phyloP scores from a whole-genome alignment of 805 yeast species.

The Kazachstania viticola region DNA sequence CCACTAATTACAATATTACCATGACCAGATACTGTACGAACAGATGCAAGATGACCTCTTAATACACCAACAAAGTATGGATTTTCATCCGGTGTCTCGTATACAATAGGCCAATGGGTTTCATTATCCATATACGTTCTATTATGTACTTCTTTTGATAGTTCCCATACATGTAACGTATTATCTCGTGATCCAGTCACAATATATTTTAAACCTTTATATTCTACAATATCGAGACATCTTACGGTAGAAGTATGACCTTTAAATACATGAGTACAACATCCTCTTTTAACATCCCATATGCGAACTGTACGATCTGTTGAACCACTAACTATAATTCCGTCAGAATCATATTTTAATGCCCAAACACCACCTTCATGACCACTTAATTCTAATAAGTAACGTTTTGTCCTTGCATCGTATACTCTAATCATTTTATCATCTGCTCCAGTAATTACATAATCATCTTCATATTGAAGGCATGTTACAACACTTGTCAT shows the following conservation, averaged over 20 bases:
- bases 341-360: slow-evolving; percentile 71
- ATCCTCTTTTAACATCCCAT: slow-evolving; percentile 80
- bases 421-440: slow-evolving; percentile 74
- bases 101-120: slow-evolving; percentile 39
- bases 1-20: slow-evolving; percentile 82
- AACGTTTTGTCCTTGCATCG: slow-evolving; percentile 60
- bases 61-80: slow-evolving; percentile 62
- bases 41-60: slow-evolving; percentile 68
- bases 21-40: slow-evolving; percentile 77
- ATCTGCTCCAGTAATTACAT: slow-evolving; percentile 87
- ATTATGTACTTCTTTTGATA: slow-evolving; percentile 47
- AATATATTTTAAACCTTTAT: slow-evolving; percentile 55
- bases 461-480: slow-evolving; percentile 82
- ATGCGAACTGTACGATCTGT: slow-evolving; percentile 90
- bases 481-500: slow-evolving; percentile 87
- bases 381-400: slow-evolving; percentile 55
- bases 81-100: slow-evolving; percentile 28
- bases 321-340: slow-evolving; percentile 71
- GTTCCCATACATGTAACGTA: slow-evolving; percentile 70
- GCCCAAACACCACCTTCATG: slow-evolving; percentile 99
- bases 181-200: slow-evolving; percentile 78
- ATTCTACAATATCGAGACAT: slow-evolving; percentile 74
- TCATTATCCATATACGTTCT: slow-evolving; percentile 67
- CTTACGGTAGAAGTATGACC: slow-evolving; percentile 92
- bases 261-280: slow-evolving; percentile 80